Evolutionary conservation across 306 rosid genomes (phyloP).

Genomic region (Neltuma alba): DNA sequence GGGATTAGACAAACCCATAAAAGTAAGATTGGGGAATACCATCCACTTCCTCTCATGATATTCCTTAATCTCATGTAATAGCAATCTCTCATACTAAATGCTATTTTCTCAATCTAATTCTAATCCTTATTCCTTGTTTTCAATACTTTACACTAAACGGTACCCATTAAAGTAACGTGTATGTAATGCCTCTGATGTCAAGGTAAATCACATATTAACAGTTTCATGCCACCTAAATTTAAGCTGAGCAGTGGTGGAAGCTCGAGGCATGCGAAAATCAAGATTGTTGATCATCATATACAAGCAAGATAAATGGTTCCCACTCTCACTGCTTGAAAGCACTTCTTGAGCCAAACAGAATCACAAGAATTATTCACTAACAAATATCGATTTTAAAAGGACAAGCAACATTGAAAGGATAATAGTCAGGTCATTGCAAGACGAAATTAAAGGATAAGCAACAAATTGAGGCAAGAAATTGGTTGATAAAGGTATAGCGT

Average conservation of each 20-base stretch:
- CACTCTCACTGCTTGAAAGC: neutral
- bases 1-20: too few relatives aligned
- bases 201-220: neutral
- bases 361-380: neutral
- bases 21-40: too few relatives aligned
- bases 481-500: neutral
- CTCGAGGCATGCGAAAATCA: neutral
- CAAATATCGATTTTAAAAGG: neutral
- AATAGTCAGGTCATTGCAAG: neutral
- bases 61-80: too few relatives aligned
- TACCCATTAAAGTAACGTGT: too few relatives aligned
- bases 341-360: neutral
- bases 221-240: neutral
- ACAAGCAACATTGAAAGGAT: neutral
- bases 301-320: slow-evolving; percentile 2
- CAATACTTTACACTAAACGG: too few relatives aligned
- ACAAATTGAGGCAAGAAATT: neutral
- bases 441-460: neutral
- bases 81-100: too few relatives aligned
- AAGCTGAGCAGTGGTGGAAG: neutral
- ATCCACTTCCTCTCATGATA: too few relatives aligned
- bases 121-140: too few relatives aligned
- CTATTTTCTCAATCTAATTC: too few relatives aligned
- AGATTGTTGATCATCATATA: neutral
- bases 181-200: slow-evolving; percentile 6